A percentile compares a stretch with the other conserved stretches of the same genome.
phyloP scores from a whole-genome alignment of 352 stramenopile species.

The Phytophthora fragariae region DNA sequence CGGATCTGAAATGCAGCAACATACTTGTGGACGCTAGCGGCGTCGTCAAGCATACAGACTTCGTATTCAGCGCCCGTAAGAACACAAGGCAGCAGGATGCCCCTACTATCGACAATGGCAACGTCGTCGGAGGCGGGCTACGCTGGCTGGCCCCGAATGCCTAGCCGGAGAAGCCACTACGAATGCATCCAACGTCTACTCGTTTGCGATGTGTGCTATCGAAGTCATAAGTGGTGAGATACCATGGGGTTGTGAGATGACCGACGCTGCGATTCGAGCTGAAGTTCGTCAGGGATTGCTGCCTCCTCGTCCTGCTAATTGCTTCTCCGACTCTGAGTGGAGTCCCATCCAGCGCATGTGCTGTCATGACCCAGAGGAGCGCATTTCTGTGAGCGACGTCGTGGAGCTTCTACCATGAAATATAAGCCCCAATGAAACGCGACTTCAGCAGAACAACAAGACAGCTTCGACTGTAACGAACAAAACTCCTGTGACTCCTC shows the following conservation, averaged over 20 bases:
- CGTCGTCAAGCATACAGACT: constrained; percentile 37
- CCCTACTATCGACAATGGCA: not conserved
- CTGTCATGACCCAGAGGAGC: constrained; percentile 19
- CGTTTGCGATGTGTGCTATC: constrained; percentile 48
- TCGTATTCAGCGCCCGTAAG: constrained; percentile 34
- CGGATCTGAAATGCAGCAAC: constrained; percentile 37
- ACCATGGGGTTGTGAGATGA: constrained; percentile 33
- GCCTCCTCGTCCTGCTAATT: constrained; percentile 24
- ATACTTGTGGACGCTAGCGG: constrained; percentile 39
- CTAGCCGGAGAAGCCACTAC: constrained; percentile 20
- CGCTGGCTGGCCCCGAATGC: constrained; percentile 43
- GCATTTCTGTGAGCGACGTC: constrained; percentile 27
- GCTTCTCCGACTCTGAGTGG: constrained; percentile 48
- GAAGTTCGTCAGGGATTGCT: constrained; percentile 33
- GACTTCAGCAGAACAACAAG: not conserved
- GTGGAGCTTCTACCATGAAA: constrained; percentile 18
- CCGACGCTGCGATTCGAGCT: constrained; percentile 21
- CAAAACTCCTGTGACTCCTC: not conserved
- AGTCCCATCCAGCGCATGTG: constrained; percentile 46
- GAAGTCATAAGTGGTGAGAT: constrained; percentile 36
- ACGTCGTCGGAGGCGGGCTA: not conserved
- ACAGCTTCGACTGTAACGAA: not conserved
- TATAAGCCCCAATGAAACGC: not conserved
- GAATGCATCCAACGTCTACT: constrained; percentile 51
- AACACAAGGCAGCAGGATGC: not conserved